These are phyloP conservation scores for Entelexis sorbosivorans DNA, from an alignment of 1,139 yeast species.

Conservation along the genomic window DNA sequence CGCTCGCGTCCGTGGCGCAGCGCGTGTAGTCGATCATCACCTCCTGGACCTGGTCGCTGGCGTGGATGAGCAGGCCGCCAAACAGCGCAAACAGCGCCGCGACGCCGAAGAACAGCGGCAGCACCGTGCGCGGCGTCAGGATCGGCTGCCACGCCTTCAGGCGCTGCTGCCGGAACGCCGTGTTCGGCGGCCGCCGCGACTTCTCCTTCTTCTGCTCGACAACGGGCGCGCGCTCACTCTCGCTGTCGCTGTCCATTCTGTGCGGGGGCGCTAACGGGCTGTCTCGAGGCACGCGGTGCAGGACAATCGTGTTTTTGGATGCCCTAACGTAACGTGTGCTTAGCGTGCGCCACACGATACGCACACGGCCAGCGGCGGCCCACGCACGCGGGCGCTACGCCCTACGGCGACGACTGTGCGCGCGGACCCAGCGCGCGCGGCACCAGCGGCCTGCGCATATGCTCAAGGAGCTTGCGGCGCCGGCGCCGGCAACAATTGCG, in stretches of 20 bases:
- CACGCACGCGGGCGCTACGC: neutral
- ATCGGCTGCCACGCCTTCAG: constrained; percentile 57
- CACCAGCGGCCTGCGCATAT: no score
- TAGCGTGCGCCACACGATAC: no score
- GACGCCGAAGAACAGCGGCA: constrained; percentile 63
- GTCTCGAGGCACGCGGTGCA: no score
- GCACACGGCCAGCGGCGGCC: neutral
- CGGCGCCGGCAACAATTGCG: no score
- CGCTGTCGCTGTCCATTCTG: constrained; percentile 33
- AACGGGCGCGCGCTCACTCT: constrained; percentile 24
- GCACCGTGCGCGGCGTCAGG: constrained; percentile 77
- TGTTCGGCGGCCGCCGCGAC: constrained; percentile 35
- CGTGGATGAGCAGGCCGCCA: constrained; percentile 83
- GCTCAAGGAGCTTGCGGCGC: no score
- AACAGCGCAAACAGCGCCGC: constrained; percentile 82
- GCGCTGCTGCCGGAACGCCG: constrained; percentile 40
- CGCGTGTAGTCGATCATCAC: constrained; percentile 68
- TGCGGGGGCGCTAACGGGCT: no score
- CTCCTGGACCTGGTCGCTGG: constrained; percentile 68
- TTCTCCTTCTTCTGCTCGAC: constrained; percentile 27
- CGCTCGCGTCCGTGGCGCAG: constrained; percentile 52
- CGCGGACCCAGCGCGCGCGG: no score
- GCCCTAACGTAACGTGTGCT: no score
- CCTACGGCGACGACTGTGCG: neutral
- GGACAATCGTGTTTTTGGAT: no score